Percentiles rank a stretch among this genome's conserved stretches.
These are phyloP conservation scores for Alternaria gansuensis DNA, from an alignment of 2,329 filamentous ascomycete species.

Conservation along the genomic window DNA sequence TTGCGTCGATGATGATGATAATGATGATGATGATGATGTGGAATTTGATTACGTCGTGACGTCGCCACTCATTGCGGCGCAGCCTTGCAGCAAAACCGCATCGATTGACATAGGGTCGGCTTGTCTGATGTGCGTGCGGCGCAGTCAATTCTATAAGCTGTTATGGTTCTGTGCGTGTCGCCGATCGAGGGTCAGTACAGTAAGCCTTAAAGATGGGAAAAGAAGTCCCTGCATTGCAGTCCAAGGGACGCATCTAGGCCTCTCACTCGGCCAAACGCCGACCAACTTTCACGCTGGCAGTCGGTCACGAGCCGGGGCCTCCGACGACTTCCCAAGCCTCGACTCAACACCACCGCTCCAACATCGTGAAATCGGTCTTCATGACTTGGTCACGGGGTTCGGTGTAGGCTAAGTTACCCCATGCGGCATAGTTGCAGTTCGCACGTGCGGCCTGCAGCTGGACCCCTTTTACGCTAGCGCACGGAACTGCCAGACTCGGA, in stretches of 20 bases:
- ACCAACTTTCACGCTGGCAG: neutral
- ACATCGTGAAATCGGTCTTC: slow-evolving; percentile 29
- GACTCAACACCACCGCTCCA: slow-evolving; percentile 30
- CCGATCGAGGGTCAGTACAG: neutral
- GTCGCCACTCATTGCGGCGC: slow-evolving; percentile 13
- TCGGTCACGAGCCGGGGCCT: slow-evolving; percentile 15
- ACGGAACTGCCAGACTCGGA: slow-evolving; percentile 6
- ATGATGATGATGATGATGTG: neutral
- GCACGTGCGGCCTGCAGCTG: neutral
- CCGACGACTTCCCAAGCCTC: slow-evolving; percentile 5
- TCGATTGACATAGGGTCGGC: slow-evolving; percentile 2
- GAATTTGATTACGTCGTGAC: neutral
- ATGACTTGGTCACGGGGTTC: slow-evolving; percentile 6
- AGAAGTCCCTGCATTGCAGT: neutral
- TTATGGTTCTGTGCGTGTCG: neutral
- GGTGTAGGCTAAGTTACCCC: slow-evolving; percentile 18
- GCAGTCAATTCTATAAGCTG: slow-evolving; percentile 15
- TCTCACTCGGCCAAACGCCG: slow-evolving; percentile 7
- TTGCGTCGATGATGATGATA: neutral
- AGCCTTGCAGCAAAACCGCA: slow-evolving; percentile 2
- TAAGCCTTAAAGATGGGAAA: neutral
- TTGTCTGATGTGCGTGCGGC: slow-evolving; percentile 20
- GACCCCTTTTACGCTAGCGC: neutral
- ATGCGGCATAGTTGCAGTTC: slow-evolving; percentile 12
- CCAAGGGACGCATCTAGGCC: slow-evolving; percentile 5